Percentiles rank a stretch among this genome's conserved stretches.
Evolutionary conservation across 169 alveolate species (phyloP).

Genomic region (Plasmodium gaboni): DNA sequence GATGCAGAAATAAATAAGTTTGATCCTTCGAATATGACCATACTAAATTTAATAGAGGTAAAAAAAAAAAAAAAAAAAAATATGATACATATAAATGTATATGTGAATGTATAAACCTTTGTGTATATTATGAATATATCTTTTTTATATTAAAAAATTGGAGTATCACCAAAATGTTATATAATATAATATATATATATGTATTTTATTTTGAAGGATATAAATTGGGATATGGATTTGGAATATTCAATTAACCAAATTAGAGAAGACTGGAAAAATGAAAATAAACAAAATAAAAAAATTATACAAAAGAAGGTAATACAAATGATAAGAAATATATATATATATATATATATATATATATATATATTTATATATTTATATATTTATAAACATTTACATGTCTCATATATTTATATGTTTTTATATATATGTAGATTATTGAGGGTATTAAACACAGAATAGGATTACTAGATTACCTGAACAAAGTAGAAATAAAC

Average conservation of each 20-base stretch:
- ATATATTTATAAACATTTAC: not conserved
- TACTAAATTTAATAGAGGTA: conserved; percentile 45
- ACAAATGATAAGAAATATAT: conserved; percentile 30
- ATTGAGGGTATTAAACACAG: conserved; percentile 67
- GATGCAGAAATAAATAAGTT: conserved; percentile 28
- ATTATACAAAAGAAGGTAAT: conserved; percentile 67
- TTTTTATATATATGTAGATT: conserved; percentile 22
- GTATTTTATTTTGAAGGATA: conserved; percentile 19
- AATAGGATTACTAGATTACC: conserved; percentile 46
- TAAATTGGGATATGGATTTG: conserved; percentile 69
- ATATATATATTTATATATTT: not conserved
- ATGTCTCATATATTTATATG: not conserved
- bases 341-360: not conserved
- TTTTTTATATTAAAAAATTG: too few species aligned
- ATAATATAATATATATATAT: not conserved
- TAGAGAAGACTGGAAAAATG: conserved; percentile 70
- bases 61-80: not conserved
- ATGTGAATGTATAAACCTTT: not conserved
- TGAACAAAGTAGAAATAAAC: conserved; percentile 60
- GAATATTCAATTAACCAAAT: conserved; percentile 70
- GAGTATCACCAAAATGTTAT: not conserved
- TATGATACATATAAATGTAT: not conserved
- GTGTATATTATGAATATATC: not conserved
- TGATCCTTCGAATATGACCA: conserved; percentile 58
- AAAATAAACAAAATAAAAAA: conserved; percentile 56